Evolutionary conservation across 805 yeast genomes (phyloP).

Genomic region (Schizosaccharomyces lindneri): DNA sequence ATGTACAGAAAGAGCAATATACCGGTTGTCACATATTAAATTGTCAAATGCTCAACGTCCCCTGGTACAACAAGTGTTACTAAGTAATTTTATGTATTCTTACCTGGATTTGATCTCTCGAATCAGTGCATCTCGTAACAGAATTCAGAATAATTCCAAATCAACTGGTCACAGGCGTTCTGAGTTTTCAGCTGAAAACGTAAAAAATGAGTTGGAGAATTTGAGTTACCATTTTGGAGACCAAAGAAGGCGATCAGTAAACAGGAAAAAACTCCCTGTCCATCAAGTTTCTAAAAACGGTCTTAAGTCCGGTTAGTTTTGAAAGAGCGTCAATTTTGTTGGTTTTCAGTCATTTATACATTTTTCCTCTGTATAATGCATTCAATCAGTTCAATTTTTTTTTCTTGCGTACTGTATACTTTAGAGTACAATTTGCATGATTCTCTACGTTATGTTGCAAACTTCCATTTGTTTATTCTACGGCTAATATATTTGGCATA

Average conservation of each 20-base stretch:
- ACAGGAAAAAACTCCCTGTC: neutral
- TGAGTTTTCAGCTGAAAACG: neutral
- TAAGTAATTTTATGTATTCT: conserved; percentile 94
- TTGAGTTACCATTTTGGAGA: neutral
- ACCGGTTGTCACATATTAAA: conserved; percentile 74
- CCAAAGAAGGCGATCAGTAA: neutral
- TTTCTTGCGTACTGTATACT: too few relatives aligned
- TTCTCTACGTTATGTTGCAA: too few relatives aligned
- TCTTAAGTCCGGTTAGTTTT: neutral
- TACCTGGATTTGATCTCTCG: conserved; percentile 55
- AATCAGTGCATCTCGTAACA: neutral
- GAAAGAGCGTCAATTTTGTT: neutral
- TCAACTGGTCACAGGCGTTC: neutral
- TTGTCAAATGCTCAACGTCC: conserved; percentile 85
- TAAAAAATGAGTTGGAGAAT: neutral
- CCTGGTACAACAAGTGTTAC: conserved; percentile 67
- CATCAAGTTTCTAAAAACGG: neutral
- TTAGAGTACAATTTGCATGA: too few relatives aligned
- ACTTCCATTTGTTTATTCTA: too few relatives aligned
- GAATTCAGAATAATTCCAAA: neutral
- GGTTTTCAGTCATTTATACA: too few relatives aligned
- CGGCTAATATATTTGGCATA: too few relatives aligned
- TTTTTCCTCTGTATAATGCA: too few relatives aligned
- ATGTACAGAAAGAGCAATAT: conserved; percentile 88
- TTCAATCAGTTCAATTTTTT: too few relatives aligned